Evolutionary conservation across 169 alveolate species (phyloP), one percentile per base, ranked within the genome.

Genomic region (Cryptosporidium ubiquitum): DNA sequence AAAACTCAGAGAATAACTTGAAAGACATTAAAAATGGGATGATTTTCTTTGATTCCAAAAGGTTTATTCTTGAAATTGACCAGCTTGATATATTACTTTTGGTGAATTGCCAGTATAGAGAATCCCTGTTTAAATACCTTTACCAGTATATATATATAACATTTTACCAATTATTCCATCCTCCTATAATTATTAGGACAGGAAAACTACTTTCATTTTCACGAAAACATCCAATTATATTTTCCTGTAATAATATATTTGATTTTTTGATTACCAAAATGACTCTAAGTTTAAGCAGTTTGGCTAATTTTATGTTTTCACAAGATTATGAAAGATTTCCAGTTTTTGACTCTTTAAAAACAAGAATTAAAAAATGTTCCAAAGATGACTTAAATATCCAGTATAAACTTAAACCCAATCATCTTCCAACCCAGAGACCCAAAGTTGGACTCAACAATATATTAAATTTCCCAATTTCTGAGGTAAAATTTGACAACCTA

Each of bases 161-260:
- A n/a, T 79, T 7, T 64, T 61, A 79, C 18, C 89, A 79, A 18
- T 23, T 79, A 16, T 79, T 79, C 55, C 75, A 79, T 26, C 89
- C 89, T 33, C 69, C 89, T 2, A 12, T 64, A 37, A 58, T 58
- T 14, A 61, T 79, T 12, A 49, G 89, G 5, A 18, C 14, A 9
- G 73, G 75, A 14, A 79, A 64, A 37, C 29, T 79, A 42, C 79
- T 79, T 14, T 79, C 89, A 37, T 61, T 58, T 64, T 42, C 69
- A 39, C 68, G 68, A 12, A 14, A 79, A 61, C 20, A 42, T 14
- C 75, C 89, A 20, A 58, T 64, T 12, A 23, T 79, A 6, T 79
- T 61, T 37, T 79, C 89, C 29, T 79, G 89, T 31, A 64, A 61
- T 14, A 79, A 64, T 47, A 42, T 79, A 39, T 79, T 79, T 42